Conservation (phyloP, 768 basidiomycete genomes). For the Tylopilus vinaceipallidus region DNA sequence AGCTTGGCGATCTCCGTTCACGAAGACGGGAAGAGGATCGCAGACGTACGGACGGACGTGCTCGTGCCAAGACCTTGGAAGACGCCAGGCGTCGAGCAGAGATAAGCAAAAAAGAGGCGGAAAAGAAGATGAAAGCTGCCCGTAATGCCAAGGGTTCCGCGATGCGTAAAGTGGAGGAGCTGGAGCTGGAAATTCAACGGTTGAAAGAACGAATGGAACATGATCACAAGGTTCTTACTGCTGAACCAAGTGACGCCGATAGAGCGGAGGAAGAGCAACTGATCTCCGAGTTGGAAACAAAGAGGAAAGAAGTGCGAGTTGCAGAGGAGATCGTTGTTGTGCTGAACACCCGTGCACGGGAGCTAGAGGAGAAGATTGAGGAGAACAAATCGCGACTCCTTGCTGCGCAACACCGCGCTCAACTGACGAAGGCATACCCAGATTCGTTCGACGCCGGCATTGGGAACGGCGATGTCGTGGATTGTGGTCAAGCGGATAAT, state of each 20-base stretch:
- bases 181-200: slow-evolving; percentile 59
- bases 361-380: slow-evolving; percentile 69
- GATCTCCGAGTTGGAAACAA: slow-evolving; percentile 47
- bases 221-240: slow-evolving; percentile 52
- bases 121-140: slow-evolving; percentile 79
- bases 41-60: slow-evolving; percentile 72
- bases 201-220: slow-evolving; percentile 53
- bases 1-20: slow-evolving; percentile 71
- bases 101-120: slow-evolving; percentile 74
- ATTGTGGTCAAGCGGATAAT: slow-evolving; percentile 16
- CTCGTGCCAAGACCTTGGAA: slow-evolving; percentile 82
- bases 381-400: slow-evolving; percentile 60
- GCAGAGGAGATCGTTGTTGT: slow-evolving; percentile 66
- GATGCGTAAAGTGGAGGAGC: slow-evolving; percentile 50
- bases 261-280: slow-evolving; percentile 44
- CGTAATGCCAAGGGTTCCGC: slow-evolving; percentile 64
- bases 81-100: slow-evolving; percentile 86
- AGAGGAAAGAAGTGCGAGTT: slow-evolving; percentile 52
- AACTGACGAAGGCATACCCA: slow-evolving; percentile 39
- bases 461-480: slow-evolving; percentile 6
- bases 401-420: slow-evolving; percentile 56
- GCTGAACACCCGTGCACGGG: slow-evolving; percentile 63
- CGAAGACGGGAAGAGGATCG: slow-evolving; percentile 83
- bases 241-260: slow-evolving; percentile 44
- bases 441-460: slow-evolving; percentile 14